A percentile compares a stretch with the other conserved stretches of the same genome.
Conservation (phyloP, 2,329 filamentous ascomycete genomes). For the Mollisiaceae sp. region DNA sequence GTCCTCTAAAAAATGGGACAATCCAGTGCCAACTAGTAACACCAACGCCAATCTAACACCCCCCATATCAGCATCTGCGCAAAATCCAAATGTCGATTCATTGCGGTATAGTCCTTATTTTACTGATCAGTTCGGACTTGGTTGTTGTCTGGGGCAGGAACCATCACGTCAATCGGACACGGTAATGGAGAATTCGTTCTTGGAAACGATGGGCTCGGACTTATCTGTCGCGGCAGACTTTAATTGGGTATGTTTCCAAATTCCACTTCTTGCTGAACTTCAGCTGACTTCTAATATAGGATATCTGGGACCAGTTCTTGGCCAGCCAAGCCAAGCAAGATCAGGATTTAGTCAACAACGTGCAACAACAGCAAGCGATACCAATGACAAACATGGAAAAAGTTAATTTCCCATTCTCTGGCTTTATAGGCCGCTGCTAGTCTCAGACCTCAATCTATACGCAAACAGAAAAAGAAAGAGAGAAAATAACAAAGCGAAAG, state of each 20-base stretch:
- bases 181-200: slow-evolving; percentile 29
- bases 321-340: slow-evolving; percentile 13
- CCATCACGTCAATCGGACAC: slow-evolving; percentile 13
- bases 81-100: slow-evolving; percentile 18
- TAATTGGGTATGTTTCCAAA: slow-evolving; percentile 31
- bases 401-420: background rate
- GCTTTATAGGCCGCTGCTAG: background rate
- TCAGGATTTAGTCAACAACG: background rate
- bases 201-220: slow-evolving; percentile 28
- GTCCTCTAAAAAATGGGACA: slow-evolving; percentile 13
- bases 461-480: background rate
- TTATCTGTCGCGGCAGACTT: slow-evolving; percentile 30
- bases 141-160: background rate
- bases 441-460: background rate
- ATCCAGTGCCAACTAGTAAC: background rate
- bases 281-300: slow-evolving; percentile 22
- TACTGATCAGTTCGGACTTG: slow-evolving; percentile 15
- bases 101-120: slow-evolving; percentile 21
- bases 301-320: slow-evolving; percentile 34
- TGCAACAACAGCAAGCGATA: background rate
- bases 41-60: background rate
- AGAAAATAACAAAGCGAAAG: background rate
- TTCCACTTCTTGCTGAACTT: background rate
- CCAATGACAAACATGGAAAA: background rate
- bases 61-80: slow-evolving; percentile 4